phyloP scores from a whole-genome alignment of 2,329 filamentous ascomycete genomes.

The Xylaria sp. region DNA sequence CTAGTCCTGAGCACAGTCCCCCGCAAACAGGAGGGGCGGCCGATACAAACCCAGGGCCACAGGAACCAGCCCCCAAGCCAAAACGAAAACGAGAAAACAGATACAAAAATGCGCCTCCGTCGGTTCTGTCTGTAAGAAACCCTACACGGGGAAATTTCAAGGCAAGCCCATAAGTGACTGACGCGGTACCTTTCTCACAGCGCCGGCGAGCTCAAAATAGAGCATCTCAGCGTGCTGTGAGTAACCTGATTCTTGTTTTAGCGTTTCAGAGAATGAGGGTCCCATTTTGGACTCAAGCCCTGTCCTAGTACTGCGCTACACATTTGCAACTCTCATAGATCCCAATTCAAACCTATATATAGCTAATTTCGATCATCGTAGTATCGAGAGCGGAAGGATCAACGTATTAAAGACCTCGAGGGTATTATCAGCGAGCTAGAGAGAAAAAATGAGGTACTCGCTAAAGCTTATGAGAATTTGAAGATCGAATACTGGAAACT shows the following conservation, averaged over 20 bases:
- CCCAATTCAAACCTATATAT: not conserved
- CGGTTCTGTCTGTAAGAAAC: conserved; percentile 58
- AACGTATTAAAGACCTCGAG: conserved; percentile 72
- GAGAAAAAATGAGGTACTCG: conserved; percentile 65
- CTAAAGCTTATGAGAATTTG: conserved; percentile 62
- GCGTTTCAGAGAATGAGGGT: not conserved
- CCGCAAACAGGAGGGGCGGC: not conserved
- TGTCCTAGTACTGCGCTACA: not conserved
- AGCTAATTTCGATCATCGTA: not conserved
- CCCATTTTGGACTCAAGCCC: not conserved
- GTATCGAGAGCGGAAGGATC: conserved; percentile 71
- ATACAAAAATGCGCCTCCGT: conserved; percentile 63
- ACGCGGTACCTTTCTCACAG: conserved; percentile 47
- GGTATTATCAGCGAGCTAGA: conserved; percentile 63
- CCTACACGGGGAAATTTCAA: not conserved
- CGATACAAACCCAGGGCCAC: conserved; percentile 36
- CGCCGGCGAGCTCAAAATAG: conserved; percentile 69
- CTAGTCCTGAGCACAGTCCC: not conserved
- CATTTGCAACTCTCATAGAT: not conserved
- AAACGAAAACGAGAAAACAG: conserved; percentile 63
- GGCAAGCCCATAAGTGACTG: conserved; percentile 16
- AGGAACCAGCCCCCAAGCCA: conserved; percentile 49
- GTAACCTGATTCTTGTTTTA: not conserved
- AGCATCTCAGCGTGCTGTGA: conserved; percentile 64
- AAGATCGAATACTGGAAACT: conserved; percentile 57